These are phyloP conservation scores for Gracilariopsis chorda DNA, from an alignment of 23 red algal species.

Conservation along the genomic window DNA sequence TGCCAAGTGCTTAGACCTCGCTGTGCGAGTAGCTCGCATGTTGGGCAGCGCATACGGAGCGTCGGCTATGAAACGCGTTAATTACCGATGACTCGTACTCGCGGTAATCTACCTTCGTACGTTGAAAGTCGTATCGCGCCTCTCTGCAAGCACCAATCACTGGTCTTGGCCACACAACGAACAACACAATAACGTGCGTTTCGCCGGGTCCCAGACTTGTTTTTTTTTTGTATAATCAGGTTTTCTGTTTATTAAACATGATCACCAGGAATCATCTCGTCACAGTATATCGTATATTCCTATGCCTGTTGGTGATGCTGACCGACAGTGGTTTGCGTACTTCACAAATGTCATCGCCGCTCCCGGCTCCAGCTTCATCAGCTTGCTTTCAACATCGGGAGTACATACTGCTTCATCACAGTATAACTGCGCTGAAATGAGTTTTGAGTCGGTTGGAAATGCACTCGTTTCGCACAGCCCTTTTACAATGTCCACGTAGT, in stretches of 20 bases:
- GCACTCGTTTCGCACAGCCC: no score
- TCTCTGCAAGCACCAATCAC: no score
- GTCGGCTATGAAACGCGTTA: constrained; percentile 16
- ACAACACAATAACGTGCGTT: no score
- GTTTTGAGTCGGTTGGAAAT: no score
- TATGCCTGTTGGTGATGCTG: not conserved
- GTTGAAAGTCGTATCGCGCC: no score
- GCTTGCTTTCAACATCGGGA: not conserved
- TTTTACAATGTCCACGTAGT: no score
- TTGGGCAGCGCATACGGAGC: constrained; percentile 63
- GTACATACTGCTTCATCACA: not conserved
- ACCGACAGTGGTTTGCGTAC: not conserved
- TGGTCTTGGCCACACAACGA: no score
- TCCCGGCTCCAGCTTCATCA: not conserved
- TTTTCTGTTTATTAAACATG: not conserved
- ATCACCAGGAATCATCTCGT: not conserved
- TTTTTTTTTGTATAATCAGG: not conserved
- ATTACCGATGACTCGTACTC: not conserved
- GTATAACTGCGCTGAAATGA: not conserved
- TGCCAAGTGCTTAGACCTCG: constrained; percentile 69
- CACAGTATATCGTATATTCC: not conserved
- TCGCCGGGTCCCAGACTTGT: no score
- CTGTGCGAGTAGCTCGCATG: constrained; percentile 42
- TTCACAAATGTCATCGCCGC: not conserved
- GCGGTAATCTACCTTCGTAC: no score